Evolutionary conservation across 2,329 filamentous ascomycete genomes (phyloP).

Genomic region (Trichoderma hamatum): DNA sequence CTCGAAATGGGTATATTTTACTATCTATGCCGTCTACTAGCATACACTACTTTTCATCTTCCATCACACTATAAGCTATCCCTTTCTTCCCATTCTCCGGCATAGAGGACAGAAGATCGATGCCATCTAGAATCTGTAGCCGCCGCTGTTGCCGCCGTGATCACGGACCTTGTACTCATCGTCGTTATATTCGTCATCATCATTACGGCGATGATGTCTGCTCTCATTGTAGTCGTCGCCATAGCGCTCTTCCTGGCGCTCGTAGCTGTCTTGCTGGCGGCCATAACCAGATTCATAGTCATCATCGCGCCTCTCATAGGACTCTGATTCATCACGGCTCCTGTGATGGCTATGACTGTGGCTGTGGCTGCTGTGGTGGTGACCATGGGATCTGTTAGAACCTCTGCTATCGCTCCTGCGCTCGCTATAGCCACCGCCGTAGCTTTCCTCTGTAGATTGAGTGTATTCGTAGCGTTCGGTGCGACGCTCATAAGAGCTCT

Average conservation of each 20-base stretch:
- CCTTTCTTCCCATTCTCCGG: not conserved
- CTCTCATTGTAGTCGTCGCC: conserved; percentile 31
- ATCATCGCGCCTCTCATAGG: conserved; percentile 30
- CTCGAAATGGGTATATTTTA: conserved; percentile 3
- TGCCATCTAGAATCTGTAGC: conserved; percentile 14
- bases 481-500: conserved; percentile 59
- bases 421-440: conserved; percentile 34
- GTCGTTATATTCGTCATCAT: conserved; percentile 29
- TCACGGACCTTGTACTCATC: conserved; percentile 35
- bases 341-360: conserved; percentile 12
- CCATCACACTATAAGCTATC: not conserved
- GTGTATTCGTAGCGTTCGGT: conserved; percentile 57
- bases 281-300: conserved; percentile 32
- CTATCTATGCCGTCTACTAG: not conserved
- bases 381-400: conserved; percentile 33
- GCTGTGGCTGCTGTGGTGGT: conserved; percentile 26
- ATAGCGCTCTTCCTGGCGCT: conserved; percentile 31
- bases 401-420: conserved; percentile 31
- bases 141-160: conserved; percentile 27
- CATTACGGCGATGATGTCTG: conserved; percentile 20
- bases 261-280: conserved; percentile 29
- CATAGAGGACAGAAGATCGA: not conserved
- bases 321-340: conserved; percentile 16
- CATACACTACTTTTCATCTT: not conserved
- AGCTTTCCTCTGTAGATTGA: conserved; percentile 37